Evolutionary conservation across 352 stramenopile species (phyloP).

Genomic region (Phytophthora pistaciae): DNA sequence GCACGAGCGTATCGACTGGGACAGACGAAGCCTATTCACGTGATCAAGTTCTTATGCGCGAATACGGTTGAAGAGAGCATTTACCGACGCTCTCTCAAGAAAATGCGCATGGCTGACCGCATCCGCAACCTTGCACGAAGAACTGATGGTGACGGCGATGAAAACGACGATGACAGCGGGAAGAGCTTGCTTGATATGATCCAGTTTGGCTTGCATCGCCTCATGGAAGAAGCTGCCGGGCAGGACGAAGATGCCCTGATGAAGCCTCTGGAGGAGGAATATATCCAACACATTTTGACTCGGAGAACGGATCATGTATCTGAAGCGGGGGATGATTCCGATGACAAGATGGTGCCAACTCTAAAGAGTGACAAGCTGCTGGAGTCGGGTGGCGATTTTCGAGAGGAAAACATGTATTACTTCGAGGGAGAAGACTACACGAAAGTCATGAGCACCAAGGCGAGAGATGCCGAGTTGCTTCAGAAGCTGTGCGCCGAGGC

Average conservation of each 20-base stretch:
- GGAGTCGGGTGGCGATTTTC: constrained; percentile 64
- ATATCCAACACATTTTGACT: constrained; percentile 60
- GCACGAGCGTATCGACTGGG: constrained; percentile 76
- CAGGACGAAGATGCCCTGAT: constrained; percentile 44
- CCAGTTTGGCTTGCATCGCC: constrained; percentile 78
- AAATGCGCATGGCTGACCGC: constrained; percentile 78
- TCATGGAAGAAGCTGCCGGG: constrained; percentile 52
- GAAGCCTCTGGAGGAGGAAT: constrained; percentile 63
- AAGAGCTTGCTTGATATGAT: constrained; percentile 73
- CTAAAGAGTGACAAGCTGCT: constrained; percentile 60
- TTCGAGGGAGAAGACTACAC: constrained; percentile 85
- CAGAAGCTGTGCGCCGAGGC: constrained; percentile 42
- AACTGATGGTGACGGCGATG: constrained; percentile 30
- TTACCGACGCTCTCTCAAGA: constrained; percentile 72
- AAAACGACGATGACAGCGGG: constrained; percentile 47
- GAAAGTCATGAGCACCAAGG: constrained; percentile 42
- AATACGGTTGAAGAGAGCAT: constrained; percentile 87
- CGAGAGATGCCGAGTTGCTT: constrained; percentile 52
- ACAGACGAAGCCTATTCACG: constrained; percentile 81
- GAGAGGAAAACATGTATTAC: constrained; percentile 88
- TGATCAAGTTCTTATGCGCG: constrained; percentile 81
- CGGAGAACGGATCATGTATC: constrained; percentile 24
- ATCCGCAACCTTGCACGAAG: constrained; percentile 72
- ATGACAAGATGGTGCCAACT: constrained; percentile 11
- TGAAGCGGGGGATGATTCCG: constrained; percentile 1